These are phyloP conservation scores for Gynostemma pentaphyllum DNA, from an alignment of 306 rosid genomes.

Conservation along the genomic window DNA sequence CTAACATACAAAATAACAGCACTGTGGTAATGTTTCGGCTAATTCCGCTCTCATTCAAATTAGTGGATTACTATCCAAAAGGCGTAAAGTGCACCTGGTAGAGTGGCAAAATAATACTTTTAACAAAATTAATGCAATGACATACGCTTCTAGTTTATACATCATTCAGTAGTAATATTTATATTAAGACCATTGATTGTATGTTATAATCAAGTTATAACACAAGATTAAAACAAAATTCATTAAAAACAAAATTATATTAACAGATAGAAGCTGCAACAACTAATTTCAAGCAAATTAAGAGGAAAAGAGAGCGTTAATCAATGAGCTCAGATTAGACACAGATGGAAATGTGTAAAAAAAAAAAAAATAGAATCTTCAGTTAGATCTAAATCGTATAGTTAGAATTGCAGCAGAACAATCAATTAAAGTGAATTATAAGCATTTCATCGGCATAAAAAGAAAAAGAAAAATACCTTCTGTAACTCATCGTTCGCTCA, in stretches of 20 bases:
- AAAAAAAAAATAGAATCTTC: not conserved
- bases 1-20: not conserved
- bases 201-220: not conserved
- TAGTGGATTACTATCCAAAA: not conserved
- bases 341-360: not conserved
- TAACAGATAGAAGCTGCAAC: not conserved
- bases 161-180: not conserved
- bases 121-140: not conserved
- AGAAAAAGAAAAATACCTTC: too few species aligned
- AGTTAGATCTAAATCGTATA: not conserved
- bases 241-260: not conserved
- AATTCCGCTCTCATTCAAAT: not conserved
- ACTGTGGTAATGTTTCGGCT: not conserved
- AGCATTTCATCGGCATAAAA: not conserved
- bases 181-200: not conserved
- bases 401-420: not conserved
- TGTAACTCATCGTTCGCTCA: slow-evolving; percentile 43
- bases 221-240: slow-evolving; percentile 1
- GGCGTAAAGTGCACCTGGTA: too few species aligned
- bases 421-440: not conserved
- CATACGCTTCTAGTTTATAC: not conserved
- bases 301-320: not conserved
- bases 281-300: not conserved
- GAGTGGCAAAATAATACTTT: not conserved
- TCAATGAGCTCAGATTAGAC: not conserved